phyloP scores from a whole-genome alignment of 768 basidiomycete species.

The Royoungia palumana region DNA sequence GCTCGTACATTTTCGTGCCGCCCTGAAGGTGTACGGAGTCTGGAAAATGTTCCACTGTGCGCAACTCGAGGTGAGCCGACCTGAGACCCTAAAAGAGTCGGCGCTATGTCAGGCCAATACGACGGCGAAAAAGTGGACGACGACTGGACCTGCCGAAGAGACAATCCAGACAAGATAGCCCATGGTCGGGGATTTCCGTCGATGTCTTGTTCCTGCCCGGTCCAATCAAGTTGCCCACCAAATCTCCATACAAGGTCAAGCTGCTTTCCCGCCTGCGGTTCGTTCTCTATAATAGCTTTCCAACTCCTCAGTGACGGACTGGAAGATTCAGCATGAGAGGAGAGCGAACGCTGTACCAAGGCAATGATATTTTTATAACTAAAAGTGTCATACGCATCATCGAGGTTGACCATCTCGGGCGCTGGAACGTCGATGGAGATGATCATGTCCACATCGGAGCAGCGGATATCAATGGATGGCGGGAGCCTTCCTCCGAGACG shows the following conservation, averaged over 20 bases:
- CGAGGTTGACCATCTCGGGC: constrained; percentile 35
- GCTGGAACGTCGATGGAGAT: constrained; percentile 69
- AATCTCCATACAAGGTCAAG: constrained; percentile 79
- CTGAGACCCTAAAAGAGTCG: constrained; percentile 31
- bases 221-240: constrained; percentile 79
- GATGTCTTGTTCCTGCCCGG: constrained; percentile 69
- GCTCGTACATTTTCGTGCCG: constrained; percentile 59
- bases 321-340: constrained; percentile 37
- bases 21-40: constrained; percentile 38
- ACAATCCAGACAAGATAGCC: constrained; percentile 73
- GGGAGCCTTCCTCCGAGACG: constrained; percentile 74
- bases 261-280: constrained; percentile 50
- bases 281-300: constrained; percentile 54
- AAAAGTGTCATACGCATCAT: constrained; percentile 49
- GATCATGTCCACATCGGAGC: constrained; percentile 62
- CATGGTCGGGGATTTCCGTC: constrained; percentile 61
- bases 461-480: constrained; percentile 60
- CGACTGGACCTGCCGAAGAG: constrained; percentile 60
- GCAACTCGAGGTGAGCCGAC: constrained; percentile 65
- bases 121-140: not conserved
- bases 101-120: constrained; percentile 12
- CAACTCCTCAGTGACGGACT: constrained; percentile 44
- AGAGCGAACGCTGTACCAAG: constrained; percentile 51
- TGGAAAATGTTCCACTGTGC: constrained; percentile 67
- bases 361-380: constrained; percentile 59